Base-by-base conservation (phyloP, 2,329 filamentous ascomycete species). In the Cladophialophora exuberans region DNA sequence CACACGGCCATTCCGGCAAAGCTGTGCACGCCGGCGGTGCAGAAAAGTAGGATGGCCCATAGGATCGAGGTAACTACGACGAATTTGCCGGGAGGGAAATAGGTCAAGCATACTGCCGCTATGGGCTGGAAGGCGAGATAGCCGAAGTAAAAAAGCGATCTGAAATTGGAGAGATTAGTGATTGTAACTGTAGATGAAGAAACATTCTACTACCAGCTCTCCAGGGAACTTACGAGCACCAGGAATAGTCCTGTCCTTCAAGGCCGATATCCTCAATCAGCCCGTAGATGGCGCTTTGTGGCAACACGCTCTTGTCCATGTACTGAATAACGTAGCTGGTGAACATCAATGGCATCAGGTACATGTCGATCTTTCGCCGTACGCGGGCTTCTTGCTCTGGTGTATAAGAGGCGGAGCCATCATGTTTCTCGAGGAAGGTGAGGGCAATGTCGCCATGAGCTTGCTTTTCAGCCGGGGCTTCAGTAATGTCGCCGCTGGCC, bases 41-140 rank as follows among this genome's bases (percentile, higher is more conserved):
- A 42, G 38, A 42, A 42, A n/a, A 42, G 22, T 3, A 42, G 15
- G 18, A 42, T 18, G 11, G 38, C 38, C 38, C 38, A 42, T n/a
- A 20, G 15, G n/a, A 20, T 6, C 22, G 38, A 42, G 17, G 38
- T 42, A 6, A 18, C 4, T n/a, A 20, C 7, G 13, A 42, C 38
- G 38, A 42, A 42, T 18, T 20, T n/a, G 5, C 38, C 38, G 11
- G 23, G 38, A 7, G 38, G 38, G 13, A 42, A n/a, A 42, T 42
- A 42, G 7, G 17, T 42, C 1, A 42, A 20, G 15, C 17, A 42
- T 4, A n/a, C 15, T 20, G 38, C 38, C 13, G 23, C 15, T n/a
- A 42, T 42, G 38, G 38, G 7, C 13, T 42, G 38, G 38, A 42
- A 42, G 6, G 38, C 38, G 15, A 42, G 38, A 42, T 42, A 42